Evolutionary conservation across 257 asterid species (phyloP).

Genomic region (Solanum pinnatisectum): DNA sequence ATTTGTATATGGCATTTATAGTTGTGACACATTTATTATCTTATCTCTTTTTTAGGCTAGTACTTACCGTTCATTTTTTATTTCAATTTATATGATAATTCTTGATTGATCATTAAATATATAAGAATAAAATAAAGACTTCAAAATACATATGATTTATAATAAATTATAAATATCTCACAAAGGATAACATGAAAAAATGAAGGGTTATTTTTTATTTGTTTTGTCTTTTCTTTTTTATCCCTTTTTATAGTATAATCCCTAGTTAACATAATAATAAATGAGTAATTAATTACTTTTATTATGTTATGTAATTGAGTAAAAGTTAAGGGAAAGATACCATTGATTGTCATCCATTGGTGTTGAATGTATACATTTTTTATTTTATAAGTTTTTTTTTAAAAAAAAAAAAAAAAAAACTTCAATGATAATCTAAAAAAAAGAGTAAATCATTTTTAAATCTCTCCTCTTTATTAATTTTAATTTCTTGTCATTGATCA

Average conservation of each 20-base stretch:
- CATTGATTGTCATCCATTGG: neutral
- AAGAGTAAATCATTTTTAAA: neutral
- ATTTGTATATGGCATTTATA: neutral
- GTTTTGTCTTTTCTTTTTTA: neutral
- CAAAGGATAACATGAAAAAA: neutral
- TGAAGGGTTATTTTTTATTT: neutral
- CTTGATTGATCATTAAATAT: neutral
- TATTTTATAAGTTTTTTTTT: neutral
- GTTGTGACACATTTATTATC: neutral
- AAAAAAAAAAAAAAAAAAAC: neutral
- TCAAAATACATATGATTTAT: neutral
- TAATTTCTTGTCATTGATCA: neutral
- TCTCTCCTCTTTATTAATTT: neutral
- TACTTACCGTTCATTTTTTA: no score
- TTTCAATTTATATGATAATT: no score
- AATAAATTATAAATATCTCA: neutral
- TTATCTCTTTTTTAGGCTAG: neutral
- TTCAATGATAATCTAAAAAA: neutral
- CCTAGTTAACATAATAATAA: neutral
- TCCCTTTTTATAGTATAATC: neutral
- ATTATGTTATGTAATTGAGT: neutral
- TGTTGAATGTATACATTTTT: neutral
- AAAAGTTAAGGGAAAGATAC: neutral
- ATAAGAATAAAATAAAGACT: neutral
- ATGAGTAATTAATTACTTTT: neutral